Evolutionary conservation across 2,329 filamentous ascomycete genomes (phyloP).

Genomic region (Paraphoma sp.): DNA sequence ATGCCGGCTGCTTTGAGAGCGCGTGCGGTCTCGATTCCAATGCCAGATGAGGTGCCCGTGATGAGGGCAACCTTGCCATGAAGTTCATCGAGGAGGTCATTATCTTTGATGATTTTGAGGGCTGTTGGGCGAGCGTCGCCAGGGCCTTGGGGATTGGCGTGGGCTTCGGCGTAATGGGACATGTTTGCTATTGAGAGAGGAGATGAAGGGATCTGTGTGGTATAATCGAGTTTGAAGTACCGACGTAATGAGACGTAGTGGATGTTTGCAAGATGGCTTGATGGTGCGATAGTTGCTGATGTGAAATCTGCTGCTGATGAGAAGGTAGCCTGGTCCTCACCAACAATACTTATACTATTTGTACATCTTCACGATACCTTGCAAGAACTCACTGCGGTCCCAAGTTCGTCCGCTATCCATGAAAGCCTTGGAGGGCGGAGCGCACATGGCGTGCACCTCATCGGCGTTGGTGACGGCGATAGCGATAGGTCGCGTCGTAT

Average conservation of each 20-base stretch:
- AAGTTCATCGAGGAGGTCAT: slow-evolving; percentile 41
- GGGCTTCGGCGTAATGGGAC: neutral
- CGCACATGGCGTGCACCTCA: neutral
- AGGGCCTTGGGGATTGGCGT: slow-evolving; percentile 31
- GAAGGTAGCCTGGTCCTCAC: neutral
- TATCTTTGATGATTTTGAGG: slow-evolving; percentile 48
- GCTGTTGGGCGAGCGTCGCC: slow-evolving; percentile 52
- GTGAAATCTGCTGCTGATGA: neutral
- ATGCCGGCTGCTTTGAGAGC: slow-evolving; percentile 55
- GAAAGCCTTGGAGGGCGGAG: neutral
- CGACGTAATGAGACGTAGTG: neutral
- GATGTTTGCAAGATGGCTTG: neutral
- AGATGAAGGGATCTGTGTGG: neutral
- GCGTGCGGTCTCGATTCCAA: slow-evolving; percentile 32
- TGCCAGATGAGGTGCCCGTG: slow-evolving; percentile 32
- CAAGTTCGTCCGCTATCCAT: neutral
- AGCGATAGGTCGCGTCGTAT: no score
- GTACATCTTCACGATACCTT: neutral
- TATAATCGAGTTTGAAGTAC: neutral
- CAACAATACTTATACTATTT: neutral
- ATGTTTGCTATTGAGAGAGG: neutral
- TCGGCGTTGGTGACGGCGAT: neutral
- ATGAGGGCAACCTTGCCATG: slow-evolving; percentile 30
- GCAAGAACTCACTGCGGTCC: neutral
- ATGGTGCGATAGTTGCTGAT: neutral